Conservation (phyloP, 2,329 filamentous ascomycete species). For the Endothia cerciana region DNA sequence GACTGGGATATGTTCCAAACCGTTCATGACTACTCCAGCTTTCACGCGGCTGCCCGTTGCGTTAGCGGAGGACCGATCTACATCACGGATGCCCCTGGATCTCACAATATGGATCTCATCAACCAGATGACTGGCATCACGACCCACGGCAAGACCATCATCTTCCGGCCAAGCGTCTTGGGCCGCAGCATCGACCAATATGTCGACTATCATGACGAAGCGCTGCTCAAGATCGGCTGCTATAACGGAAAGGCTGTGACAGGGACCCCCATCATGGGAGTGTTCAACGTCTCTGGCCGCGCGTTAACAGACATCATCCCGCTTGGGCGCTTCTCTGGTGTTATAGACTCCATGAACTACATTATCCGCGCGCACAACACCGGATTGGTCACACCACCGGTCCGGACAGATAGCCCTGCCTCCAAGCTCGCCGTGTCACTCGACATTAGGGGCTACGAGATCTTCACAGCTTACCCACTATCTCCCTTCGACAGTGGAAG, state of each 20-base stretch:
- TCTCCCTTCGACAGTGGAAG: constrained; percentile 55
- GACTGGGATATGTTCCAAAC: constrained; percentile 79
- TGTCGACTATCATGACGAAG: constrained; percentile 72
- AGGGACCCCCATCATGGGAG: constrained; percentile 76
- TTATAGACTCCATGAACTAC: constrained; percentile 62
- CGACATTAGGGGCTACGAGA: constrained; percentile 72
- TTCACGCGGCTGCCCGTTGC: constrained; percentile 89
- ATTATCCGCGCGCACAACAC: constrained; percentile 74
- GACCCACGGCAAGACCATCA: constrained; percentile 72
- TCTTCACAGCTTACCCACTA: constrained; percentile 75
- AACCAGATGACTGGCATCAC: constrained; percentile 80
- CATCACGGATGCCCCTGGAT: constrained; percentile 86
- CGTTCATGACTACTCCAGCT: constrained; percentile 69
- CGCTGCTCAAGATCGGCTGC: constrained; percentile 76
- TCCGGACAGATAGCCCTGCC: constrained; percentile 47
- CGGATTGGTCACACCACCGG: constrained; percentile 61
- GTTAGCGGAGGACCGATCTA: constrained; percentile 91
- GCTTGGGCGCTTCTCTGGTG: constrained; percentile 74
- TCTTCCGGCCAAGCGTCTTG: constrained; percentile 76
- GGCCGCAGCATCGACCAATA: constrained; percentile 78
- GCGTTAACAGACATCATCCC: constrained; percentile 70
- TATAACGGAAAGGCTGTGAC: constrained; percentile 71
- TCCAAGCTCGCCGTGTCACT: constrained; percentile 67
- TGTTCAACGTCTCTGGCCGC: constrained; percentile 78
- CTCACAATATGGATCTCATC: constrained; percentile 77